Percentiles rank a stretch among this genome's conserved stretches.
Conservation (phyloP, 768 basidiomycete genomes). For the Tylopilus sp. region DNA sequence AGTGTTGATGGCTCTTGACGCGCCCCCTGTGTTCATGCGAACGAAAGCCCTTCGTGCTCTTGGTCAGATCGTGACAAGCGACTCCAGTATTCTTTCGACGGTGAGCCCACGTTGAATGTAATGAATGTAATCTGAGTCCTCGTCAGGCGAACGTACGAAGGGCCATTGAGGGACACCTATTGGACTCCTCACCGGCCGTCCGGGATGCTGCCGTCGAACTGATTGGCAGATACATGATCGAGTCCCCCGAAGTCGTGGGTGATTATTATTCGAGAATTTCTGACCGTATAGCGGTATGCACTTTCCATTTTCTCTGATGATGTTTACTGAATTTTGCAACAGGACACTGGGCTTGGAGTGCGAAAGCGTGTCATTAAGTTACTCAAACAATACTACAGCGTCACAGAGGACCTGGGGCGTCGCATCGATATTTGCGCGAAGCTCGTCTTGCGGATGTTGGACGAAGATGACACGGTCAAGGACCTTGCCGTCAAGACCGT, state of each 20-base stretch:
- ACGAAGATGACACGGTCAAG: slow-evolving; percentile 94
- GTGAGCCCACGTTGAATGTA: slow-evolving; percentile 40
- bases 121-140: slow-evolving; percentile 1
- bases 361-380: slow-evolving; percentile 96
- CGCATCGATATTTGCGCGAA: slow-evolving; percentile 79
- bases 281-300: slow-evolving; percentile 82
- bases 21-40: slow-evolving; percentile 85
- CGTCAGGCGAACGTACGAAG: slow-evolving; percentile 70
- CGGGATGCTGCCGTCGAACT: slow-evolving; percentile 96
- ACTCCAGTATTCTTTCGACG: slow-evolving; percentile 74
- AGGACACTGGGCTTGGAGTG: slow-evolving; percentile 95
- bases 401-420: slow-evolving; percentile 54
- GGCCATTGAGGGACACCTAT: slow-evolving; percentile 85
- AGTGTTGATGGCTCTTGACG: slow-evolving; percentile 76
- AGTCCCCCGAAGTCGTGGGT: slow-evolving; percentile 80
- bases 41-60: slow-evolving; percentile 91
- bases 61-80: slow-evolving; percentile 85
- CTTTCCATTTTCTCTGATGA: not conserved
- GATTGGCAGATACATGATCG: slow-evolving; percentile 95
- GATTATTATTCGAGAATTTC: slow-evolving; percentile 89
- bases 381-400: slow-evolving; percentile 74
- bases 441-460: slow-evolving; percentile 79
- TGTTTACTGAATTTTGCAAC: slow-evolving; percentile 1
- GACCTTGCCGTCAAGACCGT: slow-evolving; percentile 88
- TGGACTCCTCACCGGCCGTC: slow-evolving; percentile 90